phyloP scores from a whole-genome alignment of 2,329 filamentous ascomycete species.

The Verticillium tricorpus region DNA sequence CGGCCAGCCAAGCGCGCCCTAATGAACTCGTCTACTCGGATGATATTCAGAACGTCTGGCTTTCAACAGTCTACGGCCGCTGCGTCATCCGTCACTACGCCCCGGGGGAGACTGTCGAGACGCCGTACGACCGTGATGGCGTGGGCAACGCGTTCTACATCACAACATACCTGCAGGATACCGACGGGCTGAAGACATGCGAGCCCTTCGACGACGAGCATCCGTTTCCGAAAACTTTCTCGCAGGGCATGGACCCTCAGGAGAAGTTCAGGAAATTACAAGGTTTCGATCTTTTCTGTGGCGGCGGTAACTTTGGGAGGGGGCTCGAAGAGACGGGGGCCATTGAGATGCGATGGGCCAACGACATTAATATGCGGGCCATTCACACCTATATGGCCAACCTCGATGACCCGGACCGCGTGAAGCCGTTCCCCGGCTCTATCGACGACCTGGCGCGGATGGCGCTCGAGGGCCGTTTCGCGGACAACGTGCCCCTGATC shows the following conservation, averaged over 20 bases:
- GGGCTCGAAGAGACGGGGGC: constrained; percentile 69
- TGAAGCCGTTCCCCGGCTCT: constrained; percentile 62
- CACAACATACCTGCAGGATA: constrained; percentile 29
- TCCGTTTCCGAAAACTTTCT: constrained; percentile 30
- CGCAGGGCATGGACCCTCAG: constrained; percentile 51
- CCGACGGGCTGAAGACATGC: neutral
- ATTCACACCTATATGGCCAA: constrained; percentile 75
- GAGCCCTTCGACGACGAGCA: neutral
- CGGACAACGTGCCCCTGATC: constrained; percentile 45
- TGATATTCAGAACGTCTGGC: constrained; percentile 30
- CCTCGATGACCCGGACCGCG: constrained; percentile 26
- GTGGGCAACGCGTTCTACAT: constrained; percentile 65
- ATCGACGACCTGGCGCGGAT: constrained; percentile 62
- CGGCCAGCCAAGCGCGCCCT: constrained; percentile 24
- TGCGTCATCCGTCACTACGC: constrained; percentile 58
- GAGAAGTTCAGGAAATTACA: constrained; percentile 34
- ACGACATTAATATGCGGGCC: constrained; percentile 61
- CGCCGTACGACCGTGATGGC: constrained; percentile 63
- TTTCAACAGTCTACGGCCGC: constrained; percentile 40
- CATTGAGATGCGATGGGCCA: constrained; percentile 60
- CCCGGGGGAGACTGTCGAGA: constrained; percentile 39
- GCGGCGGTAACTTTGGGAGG: constrained; percentile 71
- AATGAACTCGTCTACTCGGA: constrained; percentile 60
- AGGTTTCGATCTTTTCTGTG: constrained; percentile 72
- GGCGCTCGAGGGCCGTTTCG: constrained; percentile 48